Evolutionary conservation across 148 eudicot genomes (phyloP).

Genomic region (Gaultheria prostrata): DNA sequence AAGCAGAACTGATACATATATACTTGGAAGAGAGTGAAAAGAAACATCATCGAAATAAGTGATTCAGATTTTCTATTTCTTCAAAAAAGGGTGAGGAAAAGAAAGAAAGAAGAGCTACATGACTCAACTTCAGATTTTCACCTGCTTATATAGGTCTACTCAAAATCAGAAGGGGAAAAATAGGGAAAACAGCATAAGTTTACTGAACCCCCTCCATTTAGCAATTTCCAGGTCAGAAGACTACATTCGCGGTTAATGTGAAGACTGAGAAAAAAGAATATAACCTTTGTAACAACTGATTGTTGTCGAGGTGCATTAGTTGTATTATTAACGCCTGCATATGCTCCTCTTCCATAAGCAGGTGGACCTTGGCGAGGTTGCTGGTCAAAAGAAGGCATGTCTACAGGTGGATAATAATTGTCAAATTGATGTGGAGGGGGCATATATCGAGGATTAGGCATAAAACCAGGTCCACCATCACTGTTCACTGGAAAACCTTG

Average conservation of each 20-base stretch:
- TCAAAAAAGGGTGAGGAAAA: background rate
- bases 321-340: conserved; percentile 30
- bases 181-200: background rate
- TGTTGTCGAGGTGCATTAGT: conserved; percentile 34
- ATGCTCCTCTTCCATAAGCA: conserved; percentile 37
- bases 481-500: conserved; percentile 32
- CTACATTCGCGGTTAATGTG: background rate
- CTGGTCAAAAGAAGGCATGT: conserved; percentile 36
- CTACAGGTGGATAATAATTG: conserved; percentile 38
- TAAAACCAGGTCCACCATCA: conserved; percentile 34
- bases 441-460: conserved; percentile 3
- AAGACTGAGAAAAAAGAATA: conserved; percentile 4
- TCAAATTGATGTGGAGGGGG: conserved; percentile 44
- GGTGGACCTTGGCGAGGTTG: conserved; percentile 38
- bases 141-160: background rate
- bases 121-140: background rate
- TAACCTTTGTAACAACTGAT: conserved; percentile 49
- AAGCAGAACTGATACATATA: background rate
- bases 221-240: background rate
- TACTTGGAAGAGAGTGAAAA: background rate
- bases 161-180: background rate
- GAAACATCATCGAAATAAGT: background rate
- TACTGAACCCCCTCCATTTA: background rate
- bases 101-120: background rate
- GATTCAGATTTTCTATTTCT: background rate